Base-by-base conservation (phyloP, 2,329 filamentous ascomycete genomes). In the Trichoderma atroviride region DNA sequence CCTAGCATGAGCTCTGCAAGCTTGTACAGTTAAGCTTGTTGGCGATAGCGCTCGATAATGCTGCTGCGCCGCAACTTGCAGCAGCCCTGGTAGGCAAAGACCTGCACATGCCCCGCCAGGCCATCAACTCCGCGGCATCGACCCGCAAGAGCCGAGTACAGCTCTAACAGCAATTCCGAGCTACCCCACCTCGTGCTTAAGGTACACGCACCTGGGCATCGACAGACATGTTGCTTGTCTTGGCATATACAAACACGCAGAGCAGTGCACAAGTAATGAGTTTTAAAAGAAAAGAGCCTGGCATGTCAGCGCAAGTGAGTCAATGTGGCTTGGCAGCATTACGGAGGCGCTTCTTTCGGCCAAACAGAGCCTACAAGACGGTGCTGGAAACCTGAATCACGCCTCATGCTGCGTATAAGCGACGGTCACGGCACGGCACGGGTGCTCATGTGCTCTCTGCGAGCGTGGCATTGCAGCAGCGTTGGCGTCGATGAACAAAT, bases 21-120 rank as follows among this genome's bases (percentile, higher is more conserved):
- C 47, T 24, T 4, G n/a, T 24, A 13, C 4, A 9, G n/a, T 22
- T 50, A 13, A 61, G 40, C 47, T 63, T 37, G 43, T 19, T 43
- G 27, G 14, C 40, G 40, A 43, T 43, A 43, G n/a, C 33, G 33
- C 33, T 43, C 19, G 40, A 43, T 43, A n/a, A n/a, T n/a, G 40
- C 40, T 52, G 16, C 61, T 27, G 50, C 33, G 61, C 33, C 35
- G 33, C 53, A 19, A n/a, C 40, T 43, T 43, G 16, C 16, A 43
- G 40, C 40, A 10, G 40, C 31, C 33, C 55, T 52, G 63, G 58
- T 66, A 66, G 43, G 40, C 22, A 29, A 27, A 22, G 10, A 67
- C 63, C 63, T 67, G 55, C 40, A 13, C 40, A 50, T 13, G 58
- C 55, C 63, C 63, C 63, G 63, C 63, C 40, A 50, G 40, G 29